Evolutionary conservation across 2,329 filamentous ascomycete species (phyloP), one percentile per base, ranked within the genome.

Genomic region (Cryphonectria parasitica): DNA sequence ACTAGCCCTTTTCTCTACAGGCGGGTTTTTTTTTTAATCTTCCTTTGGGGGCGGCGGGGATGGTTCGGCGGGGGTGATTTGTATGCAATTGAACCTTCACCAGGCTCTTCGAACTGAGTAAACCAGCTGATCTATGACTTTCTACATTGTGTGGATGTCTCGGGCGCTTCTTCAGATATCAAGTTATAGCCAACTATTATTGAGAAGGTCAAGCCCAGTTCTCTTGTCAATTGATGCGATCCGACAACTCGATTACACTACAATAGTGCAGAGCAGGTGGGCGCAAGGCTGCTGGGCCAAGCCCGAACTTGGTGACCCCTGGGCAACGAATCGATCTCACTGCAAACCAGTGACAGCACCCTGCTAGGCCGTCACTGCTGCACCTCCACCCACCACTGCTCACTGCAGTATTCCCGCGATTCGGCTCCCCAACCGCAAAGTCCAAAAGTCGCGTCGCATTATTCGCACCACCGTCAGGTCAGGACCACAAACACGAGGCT

Each of bases 51-150:
- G 36, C 19, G 8, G 19, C 10, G 56, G 19, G 43, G 66, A 25
- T 63, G 28, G 7, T 19, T 34, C 31, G 7, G 25, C 45, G 66
- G 19, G 58, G 65, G n/a, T 52, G 54, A 17, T 34, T 58, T 28
- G 15, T n/a, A 62, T 36, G 34, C 39, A 34, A 10, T 34, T 15
- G 10, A 17, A 25, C 7, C 28, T 36, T 22, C 31, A 60, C 31
- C 31, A 39, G 58, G 25, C 52, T 56, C 58, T 36, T 36, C n/a
- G 28, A 39, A 41, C 11, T 64, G 36, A 36, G 63, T 36, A 49
- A 34, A 67, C 52, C 69, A 70, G 64, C 69, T 70, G 64, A 68
- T 65, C 58, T 25, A 45, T 11, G 36, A 28, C 41, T 13, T 49
- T 49, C 45, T 22, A 6, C 15, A 41, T 25, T n/a, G 43, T 34